Evolutionary conservation across 2,329 filamentous ascomycete species (phyloP), one percentile per base, ranked within the genome.

Genomic region (Paracorniculantispora psalliotae): DNA sequence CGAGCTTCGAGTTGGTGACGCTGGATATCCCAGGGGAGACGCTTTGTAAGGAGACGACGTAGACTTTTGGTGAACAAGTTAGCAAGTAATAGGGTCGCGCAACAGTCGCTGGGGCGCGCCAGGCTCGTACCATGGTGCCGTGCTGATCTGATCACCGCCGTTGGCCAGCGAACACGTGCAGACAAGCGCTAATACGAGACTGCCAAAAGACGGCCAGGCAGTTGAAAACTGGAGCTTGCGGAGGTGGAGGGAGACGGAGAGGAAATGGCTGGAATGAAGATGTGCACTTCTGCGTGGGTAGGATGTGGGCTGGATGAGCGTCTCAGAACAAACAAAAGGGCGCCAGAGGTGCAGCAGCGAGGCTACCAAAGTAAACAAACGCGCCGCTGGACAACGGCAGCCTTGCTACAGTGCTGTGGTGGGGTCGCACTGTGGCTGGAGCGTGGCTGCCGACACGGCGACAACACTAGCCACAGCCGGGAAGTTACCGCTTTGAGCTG

Each of bases 11-110:
- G 70, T 68, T 21, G 73, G 71, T 65, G 84, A 82, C 49, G 88
- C 87, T 64, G 86, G 86, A 73, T 88, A 90, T 61, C 87, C 87
- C 61, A 90, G 75, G 57, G 86, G 86, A 25, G 87, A 90, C 15
- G 87, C 86, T 71, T 89, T 90, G 73, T 88, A 90, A 59, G 82
- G 76, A 52, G 78, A 70, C 59, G 76, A 79, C 71, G 78, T 81
- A 71, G 78, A 80, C 84, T 82, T 69, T 67, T 56, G 30, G 37
- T 19, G 10, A n/a, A 30, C 15, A 7, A 6, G 44, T 57, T 41
- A 57, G 54, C n/a, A 41, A 17, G n/a, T 25, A 28, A 25, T 19
- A 25, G 48, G 39, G 17, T 3, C 25, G 10, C 30, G n/a, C 28
- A 12, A 15, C 19, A 23, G 15, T n/a, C 13, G 6, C 23, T n/a